Evolutionary conservation across 2,329 filamentous ascomycete species (phyloP).

Genomic region (Akanthomyces uredinophilus): DNA sequence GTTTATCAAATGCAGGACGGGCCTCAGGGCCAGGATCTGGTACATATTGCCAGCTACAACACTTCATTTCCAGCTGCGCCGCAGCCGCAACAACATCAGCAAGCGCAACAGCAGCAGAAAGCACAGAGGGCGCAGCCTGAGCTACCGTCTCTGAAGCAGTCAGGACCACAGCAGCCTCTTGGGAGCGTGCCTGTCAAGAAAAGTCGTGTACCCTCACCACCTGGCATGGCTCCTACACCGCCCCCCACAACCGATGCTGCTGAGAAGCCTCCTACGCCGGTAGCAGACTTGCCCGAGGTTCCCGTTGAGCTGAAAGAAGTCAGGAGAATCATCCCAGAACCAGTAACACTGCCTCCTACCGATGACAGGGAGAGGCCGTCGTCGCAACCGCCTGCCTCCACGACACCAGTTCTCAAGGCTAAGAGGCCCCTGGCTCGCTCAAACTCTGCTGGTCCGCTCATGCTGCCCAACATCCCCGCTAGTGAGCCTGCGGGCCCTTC

Average conservation of each 20-base stretch:
- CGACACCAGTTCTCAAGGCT: constrained; percentile 17
- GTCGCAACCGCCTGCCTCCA: constrained; percentile 5
- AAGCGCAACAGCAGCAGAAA: constrained; percentile 10
- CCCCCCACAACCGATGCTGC: constrained; percentile 35
- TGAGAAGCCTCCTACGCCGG: constrained; percentile 29
- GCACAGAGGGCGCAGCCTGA: constrained; percentile 19
- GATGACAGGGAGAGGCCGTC: constrained; percentile 5
- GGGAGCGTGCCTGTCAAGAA: constrained; percentile 20
- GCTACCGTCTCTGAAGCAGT: constrained; percentile 23
- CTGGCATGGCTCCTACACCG: constrained; percentile 30
- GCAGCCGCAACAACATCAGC: constrained; percentile 9
- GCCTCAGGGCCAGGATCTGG: constrained; percentile 30
- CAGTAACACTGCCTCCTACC: background rate
- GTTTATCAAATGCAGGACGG: constrained; percentile 37
- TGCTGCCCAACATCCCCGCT: constrained; percentile 33
- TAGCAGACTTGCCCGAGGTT: background rate
- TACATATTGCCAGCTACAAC: constrained; percentile 33
- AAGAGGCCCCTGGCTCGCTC: constrained; percentile 26
- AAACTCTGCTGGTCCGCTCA: constrained; percentile 34
- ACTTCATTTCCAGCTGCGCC: constrained; percentile 23
- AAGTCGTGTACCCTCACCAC: constrained; percentile 20
- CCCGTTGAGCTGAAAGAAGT: background rate
- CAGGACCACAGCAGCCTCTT: constrained; percentile 15
- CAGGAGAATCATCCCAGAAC: background rate
- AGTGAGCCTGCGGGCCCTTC: constrained; percentile 48